Evolutionary conservation across 2,329 filamentous ascomycete species (phyloP).

Genomic region (Verticillium isaacii): DNA sequence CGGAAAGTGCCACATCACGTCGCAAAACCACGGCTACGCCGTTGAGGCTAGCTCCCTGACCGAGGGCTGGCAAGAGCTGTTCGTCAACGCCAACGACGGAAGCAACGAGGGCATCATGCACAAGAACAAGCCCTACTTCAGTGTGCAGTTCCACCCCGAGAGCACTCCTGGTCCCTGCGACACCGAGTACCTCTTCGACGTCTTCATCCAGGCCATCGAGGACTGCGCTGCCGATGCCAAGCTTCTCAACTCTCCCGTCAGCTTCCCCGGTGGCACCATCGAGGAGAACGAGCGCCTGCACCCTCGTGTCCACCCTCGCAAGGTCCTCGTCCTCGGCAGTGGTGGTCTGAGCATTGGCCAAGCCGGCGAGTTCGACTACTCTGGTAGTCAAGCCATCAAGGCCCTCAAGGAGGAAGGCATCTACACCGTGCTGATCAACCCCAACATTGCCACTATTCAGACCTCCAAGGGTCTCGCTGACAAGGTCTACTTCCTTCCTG

Average conservation of each 20-base stretch:
- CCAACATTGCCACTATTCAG: conserved; percentile 98
- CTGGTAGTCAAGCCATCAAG: conserved; percentile 97
- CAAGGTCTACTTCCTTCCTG: conserved; percentile 97
- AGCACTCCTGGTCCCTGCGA: conserved; percentile 93
- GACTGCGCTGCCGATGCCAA: conserved; percentile 63
- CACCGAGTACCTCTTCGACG: conserved; percentile 94
- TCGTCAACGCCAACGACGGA: conserved; percentile 96
- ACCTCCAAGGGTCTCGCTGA: conserved; percentile 96
- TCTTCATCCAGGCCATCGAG: conserved; percentile 84
- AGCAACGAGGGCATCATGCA: conserved; percentile 98
- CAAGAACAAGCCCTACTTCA: conserved; percentile 82
- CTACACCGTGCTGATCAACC: conserved; percentile 97
- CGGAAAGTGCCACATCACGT: conserved; percentile 97
- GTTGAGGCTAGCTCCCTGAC: conserved; percentile 77
- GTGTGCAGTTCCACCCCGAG: conserved; percentile 98
- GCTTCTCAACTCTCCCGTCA: conserved; percentile 67
- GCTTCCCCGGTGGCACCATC: conserved; percentile 79
- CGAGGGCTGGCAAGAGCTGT: conserved; percentile 83
- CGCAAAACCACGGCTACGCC: conserved; percentile 96
- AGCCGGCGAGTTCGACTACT: conserved; percentile 98
- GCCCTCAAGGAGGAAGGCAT: conserved; percentile 96
- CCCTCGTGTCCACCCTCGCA: conserved; percentile 82
- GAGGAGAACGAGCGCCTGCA: conserved; percentile 73
- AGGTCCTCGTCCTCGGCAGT: conserved; percentile 89
- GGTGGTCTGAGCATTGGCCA: conserved; percentile 97